A percentile compares a stretch with the other conserved stretches of the same genome.
Evolutionary conservation across 2,329 filamentous ascomycete species (phyloP).

Genomic region (Verticillium albo-atrum): DNA sequence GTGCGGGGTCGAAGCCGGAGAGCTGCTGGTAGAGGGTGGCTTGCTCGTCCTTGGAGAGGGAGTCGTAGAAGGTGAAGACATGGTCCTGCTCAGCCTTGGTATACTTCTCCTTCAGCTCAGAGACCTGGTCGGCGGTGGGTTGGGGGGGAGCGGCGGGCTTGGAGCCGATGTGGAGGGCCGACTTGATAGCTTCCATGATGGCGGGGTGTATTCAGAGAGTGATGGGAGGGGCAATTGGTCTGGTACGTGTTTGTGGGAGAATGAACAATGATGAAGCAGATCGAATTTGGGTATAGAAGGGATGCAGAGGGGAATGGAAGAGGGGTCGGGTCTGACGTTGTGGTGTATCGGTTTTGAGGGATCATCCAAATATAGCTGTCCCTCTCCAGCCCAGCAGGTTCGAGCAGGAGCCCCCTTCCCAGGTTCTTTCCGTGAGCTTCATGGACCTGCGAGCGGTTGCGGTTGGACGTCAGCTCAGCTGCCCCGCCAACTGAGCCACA

Average conservation of each 20-base stretch:
- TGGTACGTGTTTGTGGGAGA: neutral
- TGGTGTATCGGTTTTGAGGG: neutral
- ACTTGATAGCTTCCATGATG: conserved; percentile 41
- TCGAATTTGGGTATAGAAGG: neutral
- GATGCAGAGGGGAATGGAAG: neutral
- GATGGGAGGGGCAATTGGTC: neutral
- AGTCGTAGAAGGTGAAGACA: conserved; percentile 81
- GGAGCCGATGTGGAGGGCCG: conserved; percentile 31
- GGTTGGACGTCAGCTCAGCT: neutral
- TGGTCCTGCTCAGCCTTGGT: conserved; percentile 71
- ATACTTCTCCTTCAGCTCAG: conserved; percentile 68
- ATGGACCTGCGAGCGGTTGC: too few species aligned
- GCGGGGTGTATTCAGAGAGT: conserved; percentile 1
- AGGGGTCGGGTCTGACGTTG: conserved; percentile 9
- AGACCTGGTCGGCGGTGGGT: conserved; percentile 62
- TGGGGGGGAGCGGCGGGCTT: conserved; percentile 32
- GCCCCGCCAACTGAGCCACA: neutral
- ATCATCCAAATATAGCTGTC: neutral
- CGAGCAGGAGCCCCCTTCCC: neutral
- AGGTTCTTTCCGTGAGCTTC: too few species aligned
- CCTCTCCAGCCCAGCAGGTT: neutral
- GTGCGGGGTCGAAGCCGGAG: conserved; percentile 71
- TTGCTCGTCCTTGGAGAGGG: conserved; percentile 69
- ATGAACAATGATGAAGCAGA: neutral
- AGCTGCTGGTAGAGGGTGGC: conserved; percentile 77